Base-by-base conservation (phyloP, 75 land plant genomes). In the Isoetes taiwanensis region DNA sequence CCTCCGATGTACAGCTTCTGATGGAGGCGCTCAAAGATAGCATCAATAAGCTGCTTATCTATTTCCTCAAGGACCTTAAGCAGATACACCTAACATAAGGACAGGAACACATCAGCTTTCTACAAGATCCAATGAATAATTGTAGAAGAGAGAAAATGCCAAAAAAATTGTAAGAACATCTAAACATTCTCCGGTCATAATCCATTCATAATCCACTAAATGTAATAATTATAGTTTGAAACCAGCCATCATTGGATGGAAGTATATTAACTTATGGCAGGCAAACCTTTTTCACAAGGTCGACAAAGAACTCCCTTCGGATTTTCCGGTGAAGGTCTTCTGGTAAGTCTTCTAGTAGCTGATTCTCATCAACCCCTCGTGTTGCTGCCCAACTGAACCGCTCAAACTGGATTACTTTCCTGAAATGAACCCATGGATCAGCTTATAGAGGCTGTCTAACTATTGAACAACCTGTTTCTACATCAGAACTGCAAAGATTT, bases 1-100 rank as follows among this genome's bases (percentile, higher is more conserved):
- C 50, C 50, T 5, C 25, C n/a, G 6, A 46, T 46, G 50, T 46
- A 46, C 8, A 46, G 50, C 50, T 46, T 46, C 16, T 46, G 50
- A 16, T 23, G 50, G 25, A 46, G n/a, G 6, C 50, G 6, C 50
- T 19, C 21, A n/a, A 46, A 46, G 50, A 46, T 46, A 16, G 5
- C 12, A n/a, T 46, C 50, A 8, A 46, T 19, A 6, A n/a, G 4
- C 5, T 46, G 50, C 6, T 46, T 23, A 16, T n/a, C 50, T 23
- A 46, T 46, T 5, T 6, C 50, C 25, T n/a, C 5, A 6, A 46
- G 16, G 5, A 46, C 12, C n/a, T n/a, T n/a, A n/a, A n/a, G n/a
- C n/a, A n/a, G n/a, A n/a, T n/a, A n/a, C n/a, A n/a, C n/a, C n/a
- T n/a, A n/a, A n/a, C n/a, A n/a, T n/a, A n/a, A n/a, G n/a, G n/a